Conservation (phyloP, 192 early-diverging fungal genomes). For the Glomus cerebriforme region DNA sequence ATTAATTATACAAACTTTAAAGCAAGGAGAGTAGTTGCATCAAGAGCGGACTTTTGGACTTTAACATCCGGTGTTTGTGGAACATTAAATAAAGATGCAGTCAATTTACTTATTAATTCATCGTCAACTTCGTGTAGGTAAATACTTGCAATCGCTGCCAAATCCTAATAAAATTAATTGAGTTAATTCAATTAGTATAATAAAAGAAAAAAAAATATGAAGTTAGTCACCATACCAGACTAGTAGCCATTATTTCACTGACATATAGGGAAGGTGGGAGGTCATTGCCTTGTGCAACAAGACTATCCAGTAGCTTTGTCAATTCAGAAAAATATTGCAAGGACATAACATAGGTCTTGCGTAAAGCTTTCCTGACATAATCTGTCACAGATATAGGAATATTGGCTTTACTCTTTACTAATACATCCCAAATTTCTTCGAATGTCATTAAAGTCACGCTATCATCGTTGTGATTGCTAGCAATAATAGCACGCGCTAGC, state of each 20-base stretch:
- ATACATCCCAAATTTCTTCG: slow-evolving; percentile 42
- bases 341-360: slow-evolving; percentile 54
- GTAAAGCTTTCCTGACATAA: slow-evolving; percentile 46
- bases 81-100: slow-evolving; percentile 28
- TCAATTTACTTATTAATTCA: slow-evolving; percentile 22
- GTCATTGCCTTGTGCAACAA: slow-evolving; percentile 48
- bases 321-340: slow-evolving; percentile 60
- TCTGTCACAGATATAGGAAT: slow-evolving; percentile 24
- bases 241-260: slow-evolving; percentile 59
- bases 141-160: neutral
- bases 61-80: slow-evolving; percentile 33
- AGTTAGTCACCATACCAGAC: slow-evolving; percentile 44
- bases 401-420: slow-evolving; percentile 38
- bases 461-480: slow-evolving; percentile 24
- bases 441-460: slow-evolving; percentile 31
- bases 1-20: slow-evolving; percentile 40
- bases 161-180: neutral
- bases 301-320: slow-evolving; percentile 46
- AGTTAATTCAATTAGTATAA: neutral
- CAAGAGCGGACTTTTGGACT: slow-evolving; percentile 43
- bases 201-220: neutral
- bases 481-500: slow-evolving; percentile 47
- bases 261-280: slow-evolving; percentile 49
- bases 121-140: slow-evolving; percentile 37
- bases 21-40: slow-evolving; percentile 43